A percentile compares a stretch with the other conserved stretches of the same genome.
phyloP scores from a whole-genome alignment of 1,139 yeast species.

The Geotrichum klebahnii region DNA sequence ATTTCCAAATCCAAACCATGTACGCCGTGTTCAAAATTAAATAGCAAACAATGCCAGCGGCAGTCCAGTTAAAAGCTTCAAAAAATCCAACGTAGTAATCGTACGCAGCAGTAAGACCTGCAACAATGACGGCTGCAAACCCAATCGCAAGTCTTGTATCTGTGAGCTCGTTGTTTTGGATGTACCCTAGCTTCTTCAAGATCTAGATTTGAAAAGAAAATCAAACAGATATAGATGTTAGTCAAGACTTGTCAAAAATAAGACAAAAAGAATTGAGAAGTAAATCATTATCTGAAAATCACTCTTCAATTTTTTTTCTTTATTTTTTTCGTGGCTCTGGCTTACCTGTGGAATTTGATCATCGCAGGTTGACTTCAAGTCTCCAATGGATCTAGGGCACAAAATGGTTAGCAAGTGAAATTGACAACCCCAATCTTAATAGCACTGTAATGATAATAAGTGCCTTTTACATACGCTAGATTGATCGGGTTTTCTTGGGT shows the following conservation, averaged over 20 bases:
- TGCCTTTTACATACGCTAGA: conserved; percentile 16
- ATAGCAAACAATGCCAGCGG: conserved; percentile 49
- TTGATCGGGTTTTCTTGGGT: conserved; percentile 19
- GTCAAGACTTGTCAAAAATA: conserved; percentile 30
- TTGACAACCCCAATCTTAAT: not conserved
- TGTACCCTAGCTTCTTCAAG: conserved; percentile 56
- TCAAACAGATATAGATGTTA: not conserved
- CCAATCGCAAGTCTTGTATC: conserved; percentile 71
- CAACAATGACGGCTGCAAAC: conserved; percentile 57
- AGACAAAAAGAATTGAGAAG: not conserved
- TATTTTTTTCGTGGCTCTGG: too few species aligned
- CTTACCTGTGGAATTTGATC: conserved; percentile 36
- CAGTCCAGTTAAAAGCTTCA: conserved; percentile 42
- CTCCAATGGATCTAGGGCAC: conserved; percentile 31
- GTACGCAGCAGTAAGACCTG: conserved; percentile 59
- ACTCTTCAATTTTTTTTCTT: too few species aligned
- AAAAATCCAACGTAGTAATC: conserved; percentile 60
- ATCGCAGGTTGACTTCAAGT: conserved; percentile 37
- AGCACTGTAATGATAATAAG: too few species aligned
- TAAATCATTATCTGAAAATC: not conserved
- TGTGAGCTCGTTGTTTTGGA: conserved; percentile 52
- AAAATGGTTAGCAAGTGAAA: not conserved
- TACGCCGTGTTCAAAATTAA: conserved; percentile 48
- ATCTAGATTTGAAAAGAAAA: conserved; percentile 33
- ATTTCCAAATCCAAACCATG: conserved; percentile 48